phyloP scores from a whole-genome alignment of 164 flowering plant genomes.

The Tinospora cordifolia region DNA sequence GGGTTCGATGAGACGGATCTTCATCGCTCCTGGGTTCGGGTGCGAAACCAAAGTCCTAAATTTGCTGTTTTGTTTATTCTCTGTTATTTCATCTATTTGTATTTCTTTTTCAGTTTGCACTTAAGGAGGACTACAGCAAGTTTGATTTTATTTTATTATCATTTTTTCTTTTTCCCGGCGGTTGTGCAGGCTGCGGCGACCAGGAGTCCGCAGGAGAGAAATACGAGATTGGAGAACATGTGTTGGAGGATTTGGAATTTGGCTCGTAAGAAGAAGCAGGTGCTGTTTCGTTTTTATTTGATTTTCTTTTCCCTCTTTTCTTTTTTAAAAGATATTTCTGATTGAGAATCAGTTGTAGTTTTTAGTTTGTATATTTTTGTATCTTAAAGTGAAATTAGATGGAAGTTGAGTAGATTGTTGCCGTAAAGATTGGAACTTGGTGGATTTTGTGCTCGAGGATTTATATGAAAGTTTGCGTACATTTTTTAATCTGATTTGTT shows the following conservation, averaged over 20 bases:
- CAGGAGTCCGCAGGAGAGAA: constrained; percentile 98
- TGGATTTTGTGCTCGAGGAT: background rate
- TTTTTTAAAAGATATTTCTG: background rate
- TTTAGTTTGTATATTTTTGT: background rate
- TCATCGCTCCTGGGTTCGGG: constrained; percentile 87
- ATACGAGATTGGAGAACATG: constrained; percentile 97
- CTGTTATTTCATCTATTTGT: background rate
- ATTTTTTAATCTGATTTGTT: background rate
- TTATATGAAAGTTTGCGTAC: background rate
- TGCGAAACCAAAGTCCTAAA: constrained; percentile 8
- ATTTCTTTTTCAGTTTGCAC: background rate
- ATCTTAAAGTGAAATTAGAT: background rate
- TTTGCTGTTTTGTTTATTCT: background rate
- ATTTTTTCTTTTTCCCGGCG: background rate
- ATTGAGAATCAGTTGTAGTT: background rate
- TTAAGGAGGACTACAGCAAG: background rate
- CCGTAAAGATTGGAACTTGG: background rate
- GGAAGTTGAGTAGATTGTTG: background rate
- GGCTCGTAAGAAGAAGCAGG: constrained; percentile 98
- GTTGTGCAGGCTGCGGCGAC: constrained; percentile 57
- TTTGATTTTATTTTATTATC: background rate
- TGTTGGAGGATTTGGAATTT: constrained; percentile 99
- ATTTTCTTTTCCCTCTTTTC: background rate
- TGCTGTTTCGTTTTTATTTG: constrained; percentile 11
- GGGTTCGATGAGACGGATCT: constrained; percentile 99